Percentiles rank a stretch among this genome's conserved stretches.
Conservation (phyloP, 768 basidiomycete genomes). For the Boletellus ananas region DNA sequence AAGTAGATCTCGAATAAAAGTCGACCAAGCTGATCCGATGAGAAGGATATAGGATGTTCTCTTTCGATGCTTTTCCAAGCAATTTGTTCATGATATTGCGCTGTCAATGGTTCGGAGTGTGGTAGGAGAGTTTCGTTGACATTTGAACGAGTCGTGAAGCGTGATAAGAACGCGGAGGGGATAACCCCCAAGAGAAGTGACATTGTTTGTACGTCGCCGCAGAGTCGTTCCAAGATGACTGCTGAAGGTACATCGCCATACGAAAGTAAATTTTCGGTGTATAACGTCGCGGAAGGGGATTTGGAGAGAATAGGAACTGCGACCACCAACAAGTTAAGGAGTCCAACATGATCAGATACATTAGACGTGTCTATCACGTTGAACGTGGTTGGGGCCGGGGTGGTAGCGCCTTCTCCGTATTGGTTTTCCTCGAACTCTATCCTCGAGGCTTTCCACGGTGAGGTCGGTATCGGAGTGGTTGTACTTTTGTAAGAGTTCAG, state of each 20-base stretch:
- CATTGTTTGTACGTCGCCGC: conserved; percentile 27
- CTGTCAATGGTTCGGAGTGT: neutral
- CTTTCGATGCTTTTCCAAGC: conserved; percentile 22
- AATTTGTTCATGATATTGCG: conserved; percentile 22
- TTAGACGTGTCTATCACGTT: conserved; percentile 35
- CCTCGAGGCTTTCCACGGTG: conserved; percentile 23
- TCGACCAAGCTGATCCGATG: conserved; percentile 23
- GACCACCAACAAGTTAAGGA: conserved; percentile 25
- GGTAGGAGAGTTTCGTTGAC: conserved; percentile 17
- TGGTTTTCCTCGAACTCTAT: conserved; percentile 21
- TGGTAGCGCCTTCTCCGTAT: conserved; percentile 14
- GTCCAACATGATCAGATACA: conserved; percentile 28
- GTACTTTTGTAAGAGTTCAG: conserved; percentile 3
- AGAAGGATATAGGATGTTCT: conserved; percentile 13
- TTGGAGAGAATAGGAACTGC: conserved; percentile 22
- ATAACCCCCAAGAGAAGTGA: conserved; percentile 27
- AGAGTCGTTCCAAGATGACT: conserved; percentile 22
- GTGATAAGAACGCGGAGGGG: conserved; percentile 23
- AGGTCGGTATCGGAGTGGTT: conserved; percentile 17
- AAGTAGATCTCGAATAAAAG: conserved; percentile 27
- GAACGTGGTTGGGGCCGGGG: conserved; percentile 26
- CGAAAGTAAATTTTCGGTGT: conserved; percentile 27
- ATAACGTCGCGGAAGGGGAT: conserved; percentile 24
- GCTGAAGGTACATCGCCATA: conserved; percentile 6
- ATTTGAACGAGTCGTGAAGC: conserved; percentile 30